Conservation (phyloP, 176 grass and related monocot genomes). For the Carex kokanica region DNA sequence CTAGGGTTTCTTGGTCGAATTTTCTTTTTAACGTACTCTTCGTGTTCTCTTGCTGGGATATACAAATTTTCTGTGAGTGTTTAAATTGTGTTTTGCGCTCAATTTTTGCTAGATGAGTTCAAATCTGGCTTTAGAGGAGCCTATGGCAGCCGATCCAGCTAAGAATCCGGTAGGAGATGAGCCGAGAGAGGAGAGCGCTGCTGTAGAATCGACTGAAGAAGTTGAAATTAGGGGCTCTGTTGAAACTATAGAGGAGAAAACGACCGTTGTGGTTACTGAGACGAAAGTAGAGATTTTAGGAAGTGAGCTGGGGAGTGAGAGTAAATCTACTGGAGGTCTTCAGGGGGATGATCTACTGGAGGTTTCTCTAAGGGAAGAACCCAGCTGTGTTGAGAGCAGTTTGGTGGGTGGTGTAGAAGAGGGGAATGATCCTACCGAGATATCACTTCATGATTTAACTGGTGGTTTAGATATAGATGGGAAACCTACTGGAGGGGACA, state of each 20-base stretch:
- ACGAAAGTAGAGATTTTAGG: not conserved
- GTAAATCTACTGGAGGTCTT: slow-evolving; percentile 15
- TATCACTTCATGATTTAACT: slow-evolving; percentile 24
- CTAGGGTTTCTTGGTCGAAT: not conserved
- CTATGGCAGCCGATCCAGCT: slow-evolving; percentile 25
- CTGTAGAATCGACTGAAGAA: slow-evolving; percentile 5
- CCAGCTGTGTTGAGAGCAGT: not conserved
- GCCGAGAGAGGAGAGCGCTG: not conserved
- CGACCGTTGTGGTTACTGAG: slow-evolving; percentile 16
- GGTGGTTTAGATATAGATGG: slow-evolving; percentile 30
- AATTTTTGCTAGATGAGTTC: slow-evolving; percentile 24
- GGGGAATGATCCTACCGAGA: slow-evolving; percentile 8
- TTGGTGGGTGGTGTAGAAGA: not conserved
- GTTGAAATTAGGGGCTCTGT: not conserved
- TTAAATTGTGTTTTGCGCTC: not conserved
- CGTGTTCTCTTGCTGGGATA: not conserved
- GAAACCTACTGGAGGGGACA: slow-evolving; percentile 5
- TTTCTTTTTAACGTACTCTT: not conserved
- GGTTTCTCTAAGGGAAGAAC: not conserved
- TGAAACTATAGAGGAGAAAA: slow-evolving; percentile 19
- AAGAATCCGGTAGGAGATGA: not conserved
- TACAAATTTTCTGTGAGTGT: not conserved
- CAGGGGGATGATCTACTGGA: slow-evolving; percentile 13
- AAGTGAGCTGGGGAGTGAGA: slow-evolving; percentile 5
- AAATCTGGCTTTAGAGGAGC: slow-evolving; percentile 8